Percentiles rank a stretch among this genome's conserved stretches.
phyloP scores from a whole-genome alignment of 1,284 basidiomycete species.

The Anthracocystis setariae region DNA sequence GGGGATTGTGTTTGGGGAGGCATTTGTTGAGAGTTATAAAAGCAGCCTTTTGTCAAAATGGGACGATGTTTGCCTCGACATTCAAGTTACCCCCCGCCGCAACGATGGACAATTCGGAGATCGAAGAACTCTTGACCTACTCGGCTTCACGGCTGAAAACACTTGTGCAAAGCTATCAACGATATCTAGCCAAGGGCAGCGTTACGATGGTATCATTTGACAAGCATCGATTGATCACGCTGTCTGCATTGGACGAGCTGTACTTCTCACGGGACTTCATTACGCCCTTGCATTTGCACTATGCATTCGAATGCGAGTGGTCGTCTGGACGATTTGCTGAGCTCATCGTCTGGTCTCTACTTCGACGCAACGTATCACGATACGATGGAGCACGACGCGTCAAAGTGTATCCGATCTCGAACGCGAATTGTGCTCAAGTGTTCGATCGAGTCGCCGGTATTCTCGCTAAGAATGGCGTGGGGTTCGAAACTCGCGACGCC shows the following conservation, averaged over 20 bases:
- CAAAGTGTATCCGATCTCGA: not conserved
- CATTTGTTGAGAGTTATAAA: too few relatives aligned
- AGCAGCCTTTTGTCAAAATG: too few relatives aligned
- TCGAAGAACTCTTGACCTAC: too few relatives aligned
- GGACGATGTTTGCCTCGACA: too few relatives aligned
- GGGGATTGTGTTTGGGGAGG: too few relatives aligned
- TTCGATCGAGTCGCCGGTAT: not conserved
- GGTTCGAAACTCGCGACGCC: not conserved
- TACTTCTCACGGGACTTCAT: not conserved
- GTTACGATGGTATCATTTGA: not conserved
- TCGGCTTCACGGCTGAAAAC: too few relatives aligned
- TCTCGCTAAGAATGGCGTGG: not conserved
- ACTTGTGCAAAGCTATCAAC: too few relatives aligned
- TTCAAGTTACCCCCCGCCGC: too few relatives aligned
- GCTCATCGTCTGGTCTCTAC: not conserved
- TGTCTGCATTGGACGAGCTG: not conserved
- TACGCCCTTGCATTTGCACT: not conserved
- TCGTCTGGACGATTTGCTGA: not conserved
- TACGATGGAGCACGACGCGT: too few relatives aligned
- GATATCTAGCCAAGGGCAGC: not conserved
- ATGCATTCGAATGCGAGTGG: not conserved
- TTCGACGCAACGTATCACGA: not conserved
- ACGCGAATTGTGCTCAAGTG: not conserved
- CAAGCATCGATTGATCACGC: not conserved
- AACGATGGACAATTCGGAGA: too few relatives aligned